phyloP scores from a whole-genome alignment of 805 yeast species.

The Nakazawaea holstii region DNA sequence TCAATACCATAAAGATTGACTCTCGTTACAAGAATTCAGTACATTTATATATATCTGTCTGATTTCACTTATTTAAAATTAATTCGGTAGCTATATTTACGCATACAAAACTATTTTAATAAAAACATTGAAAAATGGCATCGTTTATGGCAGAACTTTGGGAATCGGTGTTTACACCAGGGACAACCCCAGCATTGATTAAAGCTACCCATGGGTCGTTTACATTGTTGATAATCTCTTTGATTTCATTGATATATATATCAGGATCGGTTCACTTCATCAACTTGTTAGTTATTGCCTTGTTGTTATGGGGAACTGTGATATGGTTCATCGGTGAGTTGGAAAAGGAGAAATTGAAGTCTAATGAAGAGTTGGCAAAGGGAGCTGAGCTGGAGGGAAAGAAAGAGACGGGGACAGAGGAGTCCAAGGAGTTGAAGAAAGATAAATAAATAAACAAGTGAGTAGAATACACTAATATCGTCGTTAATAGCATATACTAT shows the following conservation, averaged over 20 bases:
- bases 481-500: too few relatives aligned
- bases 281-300: conserved; percentile 35
- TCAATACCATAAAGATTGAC: too few relatives aligned
- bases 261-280: conserved; percentile 65
- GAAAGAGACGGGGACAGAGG: conserved; percentile 10
- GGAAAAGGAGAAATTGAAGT: conserved; percentile 38
- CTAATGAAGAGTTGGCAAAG: conserved; percentile 33
- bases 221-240: conserved; percentile 50
- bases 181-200: conserved; percentile 85
- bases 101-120: background rate
- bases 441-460: background rate
- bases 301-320: conserved; percentile 69
- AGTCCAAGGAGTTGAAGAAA: conserved; percentile 13
- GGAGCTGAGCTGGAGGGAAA: conserved; percentile 17
- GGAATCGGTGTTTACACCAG: conserved; percentile 91
- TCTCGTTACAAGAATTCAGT: too few relatives aligned
- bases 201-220: conserved; percentile 87
- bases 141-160: conserved; percentile 64
- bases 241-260: conserved; percentile 52
- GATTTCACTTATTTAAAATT: too few relatives aligned
- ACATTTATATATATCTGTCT: too few relatives aligned
- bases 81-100: too few relatives aligned
- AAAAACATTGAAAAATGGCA: conserved; percentile 19
- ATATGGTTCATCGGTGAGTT: conserved; percentile 86
- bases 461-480: background rate